phyloP scores from a whole-genome alignment of 768 basidiomycete species.

The Calvatia gigantea region DNA sequence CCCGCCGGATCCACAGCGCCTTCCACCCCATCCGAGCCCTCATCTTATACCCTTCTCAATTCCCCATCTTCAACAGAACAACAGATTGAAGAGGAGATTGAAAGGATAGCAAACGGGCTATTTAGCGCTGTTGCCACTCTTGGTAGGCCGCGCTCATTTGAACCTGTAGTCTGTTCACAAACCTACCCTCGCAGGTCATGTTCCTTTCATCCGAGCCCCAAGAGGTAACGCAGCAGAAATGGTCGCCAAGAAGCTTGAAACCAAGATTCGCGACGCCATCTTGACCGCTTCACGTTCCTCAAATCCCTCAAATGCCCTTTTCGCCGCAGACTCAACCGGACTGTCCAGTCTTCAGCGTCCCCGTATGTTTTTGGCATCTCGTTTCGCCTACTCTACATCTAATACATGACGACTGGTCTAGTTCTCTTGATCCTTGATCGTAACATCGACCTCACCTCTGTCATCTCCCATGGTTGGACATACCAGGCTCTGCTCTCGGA shows the following conservation, averaged over 20 bases:
- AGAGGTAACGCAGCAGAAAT: constrained; percentile 97
- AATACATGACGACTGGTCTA: constrained; percentile 28
- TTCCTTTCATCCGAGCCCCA: constrained; percentile 93
- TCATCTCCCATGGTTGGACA: constrained; percentile 97
- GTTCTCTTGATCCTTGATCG: constrained; percentile 93
- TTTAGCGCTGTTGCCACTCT: constrained; percentile 89
- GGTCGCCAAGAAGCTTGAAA: constrained; percentile 96
- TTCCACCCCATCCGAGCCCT: constrained; percentile 25
- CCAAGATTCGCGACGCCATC: constrained; percentile 84
- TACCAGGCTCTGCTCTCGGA: constrained; percentile 98
- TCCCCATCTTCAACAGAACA: constrained; percentile 87
- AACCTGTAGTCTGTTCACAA: not conserved
- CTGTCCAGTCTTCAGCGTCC: constrained; percentile 86
- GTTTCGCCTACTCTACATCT: not conserved
- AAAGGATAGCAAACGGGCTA: constrained; percentile 84
- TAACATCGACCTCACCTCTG: constrained; percentile 91
- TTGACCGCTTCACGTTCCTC: constrained; percentile 66
- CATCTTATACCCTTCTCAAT: constrained; percentile 83
- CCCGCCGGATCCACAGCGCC: constrained; percentile 29
- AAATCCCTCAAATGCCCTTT: constrained; percentile 53
- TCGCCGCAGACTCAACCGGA: constrained; percentile 77
- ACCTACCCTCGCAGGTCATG: constrained; percentile 56
- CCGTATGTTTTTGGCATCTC: constrained; percentile 43
- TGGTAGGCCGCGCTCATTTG: constrained; percentile 42
- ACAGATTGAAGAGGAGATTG: constrained; percentile 91